phyloP scores from a whole-genome alignment of 495 filamentous ascomycete genomes.

The Viridothelium virens region DNA sequence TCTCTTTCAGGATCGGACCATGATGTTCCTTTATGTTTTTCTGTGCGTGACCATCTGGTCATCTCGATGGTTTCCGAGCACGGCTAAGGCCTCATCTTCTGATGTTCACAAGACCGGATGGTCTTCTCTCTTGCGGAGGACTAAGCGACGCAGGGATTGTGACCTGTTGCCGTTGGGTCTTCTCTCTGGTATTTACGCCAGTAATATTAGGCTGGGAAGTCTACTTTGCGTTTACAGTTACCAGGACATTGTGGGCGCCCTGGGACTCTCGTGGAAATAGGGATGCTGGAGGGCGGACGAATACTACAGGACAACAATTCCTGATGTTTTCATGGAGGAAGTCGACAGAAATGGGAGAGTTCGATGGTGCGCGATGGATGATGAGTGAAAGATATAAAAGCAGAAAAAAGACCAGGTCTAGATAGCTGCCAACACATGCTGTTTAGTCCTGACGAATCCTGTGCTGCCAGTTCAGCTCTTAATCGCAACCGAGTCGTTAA shows the following conservation, averaged over 20 bases:
- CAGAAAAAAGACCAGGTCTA: slow-evolving; percentile 4
- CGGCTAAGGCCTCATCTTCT: neutral
- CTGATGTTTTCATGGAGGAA: too few relatives aligned
- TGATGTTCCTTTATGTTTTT: too few relatives aligned
- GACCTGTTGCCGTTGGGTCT: neutral
- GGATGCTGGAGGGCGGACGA: too few relatives aligned
- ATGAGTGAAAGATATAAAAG: neutral
- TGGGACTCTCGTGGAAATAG: too few relatives aligned
- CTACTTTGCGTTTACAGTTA: too few relatives aligned
- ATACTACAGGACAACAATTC: too few relatives aligned
- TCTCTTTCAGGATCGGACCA: too few relatives aligned
- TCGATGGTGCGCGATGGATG: neutral
- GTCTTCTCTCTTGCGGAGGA: neutral
- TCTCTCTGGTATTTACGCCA: neutral
- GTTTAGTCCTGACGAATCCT: neutral
- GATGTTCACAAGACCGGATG: neutral
- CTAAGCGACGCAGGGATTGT: neutral
- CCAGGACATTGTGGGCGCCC: too few relatives aligned
- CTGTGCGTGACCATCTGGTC: neutral
- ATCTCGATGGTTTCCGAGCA: neutral
- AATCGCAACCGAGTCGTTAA: too few relatives aligned
- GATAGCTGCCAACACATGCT: neutral
- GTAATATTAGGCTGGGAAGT: neutral
- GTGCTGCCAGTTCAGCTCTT: too few relatives aligned
- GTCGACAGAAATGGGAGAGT: neutral